phyloP scores from a whole-genome alignment of 2,329 filamentous ascomycete species.

The Mollisiaceae sp. region DNA sequence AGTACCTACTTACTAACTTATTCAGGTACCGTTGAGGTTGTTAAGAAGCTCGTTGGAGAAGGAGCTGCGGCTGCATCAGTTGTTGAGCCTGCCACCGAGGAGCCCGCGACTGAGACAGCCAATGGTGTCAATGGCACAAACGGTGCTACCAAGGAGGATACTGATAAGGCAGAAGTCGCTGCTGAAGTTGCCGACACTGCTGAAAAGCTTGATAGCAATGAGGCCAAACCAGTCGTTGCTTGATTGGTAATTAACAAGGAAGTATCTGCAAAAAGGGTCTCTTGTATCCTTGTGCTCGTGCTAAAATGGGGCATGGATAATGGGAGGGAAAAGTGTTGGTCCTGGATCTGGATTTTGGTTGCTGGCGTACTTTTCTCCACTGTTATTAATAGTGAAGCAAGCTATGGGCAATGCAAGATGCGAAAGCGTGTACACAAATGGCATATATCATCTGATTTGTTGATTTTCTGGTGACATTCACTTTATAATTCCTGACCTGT shows the following conservation, averaged over 20 bases:
- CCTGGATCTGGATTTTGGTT: constrained; percentile 11
- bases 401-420: neutral
- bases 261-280: neutral
- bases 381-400: neutral
- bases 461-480: neutral
- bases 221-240: constrained; percentile 27
- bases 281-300: neutral
- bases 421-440: constrained; percentile 6
- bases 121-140: constrained; percentile 31
- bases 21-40: constrained; percentile 70
- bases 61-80: constrained; percentile 35
- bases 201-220: constrained; percentile 41
- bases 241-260: constrained; percentile 5
- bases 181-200: constrained; percentile 53
- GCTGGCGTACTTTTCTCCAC: neutral
- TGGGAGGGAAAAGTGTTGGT: constrained; percentile 7
- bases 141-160: constrained; percentile 36
- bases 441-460: neutral
- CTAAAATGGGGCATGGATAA: constrained; percentile 10
- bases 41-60: constrained; percentile 69
- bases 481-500: neutral
- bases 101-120: constrained; percentile 30
- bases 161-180: constrained; percentile 38
- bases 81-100: constrained; percentile 22
- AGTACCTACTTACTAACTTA: neutral